Evolutionary conservation across 2,329 filamentous ascomycete species (phyloP).

Genomic region (Ceratocystis diversiconidia): DNA sequence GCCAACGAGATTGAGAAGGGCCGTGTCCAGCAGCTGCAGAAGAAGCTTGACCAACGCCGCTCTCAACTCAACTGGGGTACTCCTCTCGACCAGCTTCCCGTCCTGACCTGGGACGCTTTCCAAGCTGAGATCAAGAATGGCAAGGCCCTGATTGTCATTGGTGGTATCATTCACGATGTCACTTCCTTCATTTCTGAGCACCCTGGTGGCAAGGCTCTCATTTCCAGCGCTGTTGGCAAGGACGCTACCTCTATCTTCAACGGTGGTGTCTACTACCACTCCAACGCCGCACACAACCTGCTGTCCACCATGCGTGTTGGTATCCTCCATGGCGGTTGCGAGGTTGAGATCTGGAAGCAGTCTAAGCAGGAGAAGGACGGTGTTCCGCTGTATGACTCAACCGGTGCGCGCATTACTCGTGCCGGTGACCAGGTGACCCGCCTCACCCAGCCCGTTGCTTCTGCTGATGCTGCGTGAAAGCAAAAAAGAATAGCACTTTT

Average conservation of each 20-base stretch:
- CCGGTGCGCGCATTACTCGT: slow-evolving; percentile 69
- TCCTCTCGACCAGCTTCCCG: slow-evolving; percentile 71
- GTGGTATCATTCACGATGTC: slow-evolving; percentile 76
- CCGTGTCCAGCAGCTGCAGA: slow-evolving; percentile 74
- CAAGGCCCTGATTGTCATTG: slow-evolving; percentile 61
- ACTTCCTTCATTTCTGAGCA: slow-evolving; percentile 76
- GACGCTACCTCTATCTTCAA: slow-evolving; percentile 86
- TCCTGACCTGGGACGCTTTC: slow-evolving; percentile 78
- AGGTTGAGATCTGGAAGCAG: slow-evolving; percentile 89
- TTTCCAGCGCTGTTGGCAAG: slow-evolving; percentile 68
- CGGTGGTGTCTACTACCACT: slow-evolving; percentile 79
- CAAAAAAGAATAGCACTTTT: neutral
- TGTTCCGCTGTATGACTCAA: slow-evolving; percentile 63
- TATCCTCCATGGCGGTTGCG: slow-evolving; percentile 72
- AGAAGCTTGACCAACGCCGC: slow-evolving; percentile 85
- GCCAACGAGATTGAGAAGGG: slow-evolving; percentile 88
- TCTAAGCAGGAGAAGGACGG: slow-evolving; percentile 70
- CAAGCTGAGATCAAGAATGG: slow-evolving; percentile 64
- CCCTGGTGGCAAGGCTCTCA: slow-evolving; percentile 80
- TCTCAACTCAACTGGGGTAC: slow-evolving; percentile 71
- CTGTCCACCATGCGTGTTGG: slow-evolving; percentile 79
- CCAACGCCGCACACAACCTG: slow-evolving; percentile 78
- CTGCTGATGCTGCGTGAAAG: slow-evolving; percentile 63
- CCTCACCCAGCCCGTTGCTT: slow-evolving; percentile 62
- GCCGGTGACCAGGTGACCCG: slow-evolving; percentile 78